Evolutionary conservation across 371 early-diverging fungal species (phyloP), one percentile per base, ranked within the genome.

Genomic region (Cokeromyces recurvatus): DNA sequence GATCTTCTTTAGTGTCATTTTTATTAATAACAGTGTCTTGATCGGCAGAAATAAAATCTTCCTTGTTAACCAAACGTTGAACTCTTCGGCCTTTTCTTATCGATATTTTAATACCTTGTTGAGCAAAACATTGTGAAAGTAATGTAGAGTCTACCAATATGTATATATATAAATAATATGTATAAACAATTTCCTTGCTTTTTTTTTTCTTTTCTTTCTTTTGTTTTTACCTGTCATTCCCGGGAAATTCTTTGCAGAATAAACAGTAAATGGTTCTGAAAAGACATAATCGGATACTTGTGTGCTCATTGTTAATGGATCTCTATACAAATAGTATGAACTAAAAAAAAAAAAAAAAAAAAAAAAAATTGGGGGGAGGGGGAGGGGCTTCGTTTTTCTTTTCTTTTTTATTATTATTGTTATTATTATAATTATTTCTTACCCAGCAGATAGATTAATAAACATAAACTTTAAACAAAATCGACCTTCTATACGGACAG

Each of bases 21-120:
- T n/a, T n/a, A n/a, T n/a, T n/a, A n/a, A n/a, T n/a, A n/a, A n/a
- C n/a, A n/a, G n/a, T n/a, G n/a, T n/a, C n/a, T n/a, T n/a, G n/a
- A n/a, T n/a, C n/a, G n/a, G n/a, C n/a, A n/a, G n/a, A n/a, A n/a
- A n/a, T n/a, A n/a, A n/a, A n/a, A n/a, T n/a, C n/a, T n/a, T n/a
- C n/a, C n/a, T n/a, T n/a, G n/a, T n/a, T n/a, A n/a, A n/a, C n/a
- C n/a, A n/a, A n/a, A n/a, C n/a, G n/a, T n/a, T n/a, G 55, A 22
- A 59, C 43, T 22, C 55, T 45, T 35, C 55, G 45, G 42, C 56
- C 77, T 57, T 77, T 78, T 22, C 82, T 68, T 43, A 87, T 83
- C 10, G 84, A 79, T 36, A 83, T 84, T 44, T 81, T 77, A 19
- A 83, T 70, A 3, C 84, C 82, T 59, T 85, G 83, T 36, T 68